Base-by-base conservation (phyloP, 345 rosid genomes). In the Populus alba region DNA sequence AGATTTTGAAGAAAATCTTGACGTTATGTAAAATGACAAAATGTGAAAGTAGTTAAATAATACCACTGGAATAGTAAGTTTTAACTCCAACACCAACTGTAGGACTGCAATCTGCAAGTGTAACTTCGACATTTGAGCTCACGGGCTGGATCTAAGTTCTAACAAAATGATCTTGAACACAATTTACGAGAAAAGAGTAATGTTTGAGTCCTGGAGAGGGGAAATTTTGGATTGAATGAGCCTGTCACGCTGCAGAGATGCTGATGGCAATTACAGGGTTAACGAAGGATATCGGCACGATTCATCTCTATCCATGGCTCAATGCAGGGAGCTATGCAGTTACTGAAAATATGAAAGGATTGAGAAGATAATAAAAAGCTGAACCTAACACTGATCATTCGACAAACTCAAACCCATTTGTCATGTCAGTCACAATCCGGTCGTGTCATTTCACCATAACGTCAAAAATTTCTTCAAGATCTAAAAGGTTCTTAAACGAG, bases 141-240 rank as follows among this genome's bases (percentile, higher is more conserved):
- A 83, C 86, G 87, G 82, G 82, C 72, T 67, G 71, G 82, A 82
- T 77, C 76, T 62, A 41, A 9, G 63, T 57, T 57, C 29, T 57
- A 3, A 57, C 13, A 57, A 2, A 57, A 9, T n/a, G 63, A 57
- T n/a, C 63, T n/a, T 8, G 2, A 39, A 73, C 84, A 79, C 87
- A 75, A 80, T 61, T 83, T 75, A 80, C 87, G 55, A 88, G 85
- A 85, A 70, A 76, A 71, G 72, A 75, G 83, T 72, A 67, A 47
- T 33, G 47, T 39, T 45, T 74, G 49, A 43, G 59, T 23, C 63
- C 1, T 22, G 11, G 62, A 8, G 2, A 11, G 20, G 23, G 72
- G 17, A 20, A 39, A 29, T 27, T 76, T 66, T 66, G 78, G 71
- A 66, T n/a, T 61, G 49, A 68, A 27, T 43, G 31, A 43, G 43